Evolutionary conservation across 305 asterid species (phyloP).

Genomic region (Fraxinus sp.): DNA sequence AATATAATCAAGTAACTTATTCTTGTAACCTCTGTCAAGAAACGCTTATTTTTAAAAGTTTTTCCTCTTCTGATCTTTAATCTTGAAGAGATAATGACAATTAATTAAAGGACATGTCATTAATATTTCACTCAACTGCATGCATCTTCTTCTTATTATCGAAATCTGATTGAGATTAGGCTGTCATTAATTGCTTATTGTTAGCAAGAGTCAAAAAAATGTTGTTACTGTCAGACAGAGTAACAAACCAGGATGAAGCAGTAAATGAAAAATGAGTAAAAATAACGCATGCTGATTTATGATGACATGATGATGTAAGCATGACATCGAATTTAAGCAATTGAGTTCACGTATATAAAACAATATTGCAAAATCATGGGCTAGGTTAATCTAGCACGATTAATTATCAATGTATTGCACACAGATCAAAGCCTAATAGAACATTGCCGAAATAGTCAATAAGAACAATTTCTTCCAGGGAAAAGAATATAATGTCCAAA

Average conservation of each 20-base stretch:
- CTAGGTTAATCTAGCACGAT: neutral
- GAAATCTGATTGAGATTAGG: slow-evolving; percentile 20
- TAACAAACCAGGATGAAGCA: neutral
- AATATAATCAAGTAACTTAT: slow-evolving; percentile 7
- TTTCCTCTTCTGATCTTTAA: slow-evolving; percentile 17
- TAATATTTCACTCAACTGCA: slow-evolving; percentile 9
- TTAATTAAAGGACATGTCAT: slow-evolving; percentile 21
- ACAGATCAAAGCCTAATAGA: neutral
- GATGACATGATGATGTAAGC: neutral
- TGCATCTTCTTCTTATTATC: slow-evolving; percentile 11
- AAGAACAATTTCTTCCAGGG: neutral
- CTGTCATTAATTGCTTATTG: neutral
- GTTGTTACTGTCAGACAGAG: neutral
- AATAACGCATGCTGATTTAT: neutral
- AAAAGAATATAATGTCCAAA: neutral
- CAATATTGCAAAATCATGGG: neutral
- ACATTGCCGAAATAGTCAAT: neutral
- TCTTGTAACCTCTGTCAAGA: slow-evolving; percentile 10
- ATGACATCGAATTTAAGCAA: neutral
- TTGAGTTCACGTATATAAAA: neutral
- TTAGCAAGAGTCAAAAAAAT: neutral
- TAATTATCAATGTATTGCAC: neutral
- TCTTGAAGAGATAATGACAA: slow-evolving; percentile 3
- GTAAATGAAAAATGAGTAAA: slow-evolving; percentile 1
- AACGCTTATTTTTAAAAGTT: neutral